Evolutionary conservation across 179 eudicot genomes (phyloP), one percentile per base, ranked within the genome.

Genomic region (Amaranthus tricolor): DNA sequence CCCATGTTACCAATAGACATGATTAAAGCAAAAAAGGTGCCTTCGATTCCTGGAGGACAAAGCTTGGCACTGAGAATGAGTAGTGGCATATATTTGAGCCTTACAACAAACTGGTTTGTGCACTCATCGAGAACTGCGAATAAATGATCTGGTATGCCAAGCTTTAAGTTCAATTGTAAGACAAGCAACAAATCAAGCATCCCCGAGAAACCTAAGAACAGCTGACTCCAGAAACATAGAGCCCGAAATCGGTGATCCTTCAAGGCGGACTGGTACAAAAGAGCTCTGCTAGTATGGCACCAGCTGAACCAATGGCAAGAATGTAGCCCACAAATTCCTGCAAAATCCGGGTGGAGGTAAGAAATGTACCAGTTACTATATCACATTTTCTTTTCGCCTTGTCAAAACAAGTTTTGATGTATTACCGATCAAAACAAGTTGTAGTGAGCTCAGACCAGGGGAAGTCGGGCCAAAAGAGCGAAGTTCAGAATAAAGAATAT

Each of bases 1-100:
- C 98, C 97, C 0, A 84, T 75, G 72, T 92, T 92, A 71, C 92
- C 98, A 2, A 94, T 94, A 0, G 97, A 92, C 98, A 94, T 94
- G 31, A 94, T 84, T 75, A 94, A 79, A 0, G 97, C 98, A 74
- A 94, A 94, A 72, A 94, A 86, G 15, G 98, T 94, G 75, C 98
- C 98, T 87, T 94, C 97, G 20, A 94, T 94, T 56, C 98, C 98
- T 12, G 89, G 85, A 19, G 96, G 96, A 20, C 97, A 94, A 62
- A 94, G 86, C 84, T 89, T 92, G 17, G 98, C 85, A 58, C 90
- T 89, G 19, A 94, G 87, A 9, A 94, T 95, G 19, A 92, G 89
- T 68, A 94, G 86, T 4, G 98, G 98, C 98, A 90, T 89, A 90
- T 90, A 94, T 83, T 90, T 94, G 58, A 94, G 86, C 70, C 88